Evolutionary conservation across 495 filamentous ascomycete genomes (phyloP).

Genomic region (Hypoxylon fuscum): DNA sequence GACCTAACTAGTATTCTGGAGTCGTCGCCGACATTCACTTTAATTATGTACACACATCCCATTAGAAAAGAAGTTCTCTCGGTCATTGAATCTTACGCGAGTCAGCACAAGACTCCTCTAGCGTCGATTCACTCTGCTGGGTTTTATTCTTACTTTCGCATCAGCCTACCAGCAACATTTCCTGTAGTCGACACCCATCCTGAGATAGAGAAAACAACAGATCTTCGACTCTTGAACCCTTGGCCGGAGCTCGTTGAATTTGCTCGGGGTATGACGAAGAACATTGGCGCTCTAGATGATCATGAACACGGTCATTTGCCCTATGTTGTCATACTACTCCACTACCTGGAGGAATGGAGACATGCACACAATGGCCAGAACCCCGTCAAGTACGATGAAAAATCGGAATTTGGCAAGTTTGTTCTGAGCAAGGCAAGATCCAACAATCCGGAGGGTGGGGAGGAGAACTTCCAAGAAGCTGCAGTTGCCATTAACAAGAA

Average conservation of each 20-base stretch:
- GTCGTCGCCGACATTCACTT: conserved; percentile 67
- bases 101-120: conserved; percentile 72
- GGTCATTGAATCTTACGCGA: conserved; percentile 65
- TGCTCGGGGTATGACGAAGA: conserved; percentile 66
- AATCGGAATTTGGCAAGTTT: conserved; percentile 78
- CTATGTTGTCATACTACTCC: conserved; percentile 82
- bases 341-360: conserved; percentile 90
- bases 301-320: conserved; percentile 94
- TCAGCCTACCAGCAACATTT: conserved; percentile 78
- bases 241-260: conserved; percentile 84
- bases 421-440: conserved; percentile 73
- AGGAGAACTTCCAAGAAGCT: conserved; percentile 98
- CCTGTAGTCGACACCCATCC: conserved; percentile 98
- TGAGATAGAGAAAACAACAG: conserved; percentile 82
- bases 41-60: conserved; percentile 79
- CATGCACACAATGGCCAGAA: conserved; percentile 70
- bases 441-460: conserved; percentile 83
- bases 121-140: conserved; percentile 87
- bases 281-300: conserved; percentile 74
- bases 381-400: conserved; percentile 84
- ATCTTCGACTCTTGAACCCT: conserved; percentile 84
- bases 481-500: conserved; percentile 86
- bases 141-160: conserved; percentile 85
- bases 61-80: conserved; percentile 66
- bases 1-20: conserved; percentile 43